Conservation (phyloP, 2,329 filamentous ascomycete species). For the Ophiostoma ips region DNA sequence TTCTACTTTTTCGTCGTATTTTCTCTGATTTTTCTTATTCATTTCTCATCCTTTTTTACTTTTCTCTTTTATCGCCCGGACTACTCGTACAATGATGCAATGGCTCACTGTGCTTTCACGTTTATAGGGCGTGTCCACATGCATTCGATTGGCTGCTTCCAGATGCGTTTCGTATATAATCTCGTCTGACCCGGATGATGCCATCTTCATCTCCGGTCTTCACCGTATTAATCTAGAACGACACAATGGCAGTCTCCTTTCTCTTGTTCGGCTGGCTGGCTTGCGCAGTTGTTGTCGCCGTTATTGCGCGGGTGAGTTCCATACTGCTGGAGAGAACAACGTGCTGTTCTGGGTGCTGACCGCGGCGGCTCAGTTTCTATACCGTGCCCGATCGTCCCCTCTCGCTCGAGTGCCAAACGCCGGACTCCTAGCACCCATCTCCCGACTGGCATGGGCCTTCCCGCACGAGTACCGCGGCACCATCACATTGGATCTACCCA, state of each 20-base stretch:
- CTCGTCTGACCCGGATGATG: too few relatives aligned
- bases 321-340: neutral
- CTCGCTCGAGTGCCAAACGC: constrained; percentile 3
- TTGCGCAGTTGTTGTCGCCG: neutral
- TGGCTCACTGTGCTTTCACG: too few relatives aligned
- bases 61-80: too few relatives aligned
- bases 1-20: too few relatives aligned
- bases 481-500: constrained; percentile 7
- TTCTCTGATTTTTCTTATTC: too few relatives aligned
- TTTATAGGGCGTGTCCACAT: too few relatives aligned
- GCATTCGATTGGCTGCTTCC: too few relatives aligned
- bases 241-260: neutral
- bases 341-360: neutral
- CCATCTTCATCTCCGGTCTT: too few relatives aligned
- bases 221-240: too few relatives aligned
- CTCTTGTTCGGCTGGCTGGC: neutral
- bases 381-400: neutral
- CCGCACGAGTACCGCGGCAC: constrained; percentile 4
- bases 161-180: too few relatives aligned
- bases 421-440: constrained; percentile 1
- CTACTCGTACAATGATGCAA: too few relatives aligned
- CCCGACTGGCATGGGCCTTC: constrained; percentile 8
- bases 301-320: neutral
- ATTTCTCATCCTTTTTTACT: too few relatives aligned
- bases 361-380: neutral